These are phyloP conservation scores for Biscogniauxia mediterranea DNA, from an alignment of 2,329 filamentous ascomycete species.

Conservation along the genomic window DNA sequence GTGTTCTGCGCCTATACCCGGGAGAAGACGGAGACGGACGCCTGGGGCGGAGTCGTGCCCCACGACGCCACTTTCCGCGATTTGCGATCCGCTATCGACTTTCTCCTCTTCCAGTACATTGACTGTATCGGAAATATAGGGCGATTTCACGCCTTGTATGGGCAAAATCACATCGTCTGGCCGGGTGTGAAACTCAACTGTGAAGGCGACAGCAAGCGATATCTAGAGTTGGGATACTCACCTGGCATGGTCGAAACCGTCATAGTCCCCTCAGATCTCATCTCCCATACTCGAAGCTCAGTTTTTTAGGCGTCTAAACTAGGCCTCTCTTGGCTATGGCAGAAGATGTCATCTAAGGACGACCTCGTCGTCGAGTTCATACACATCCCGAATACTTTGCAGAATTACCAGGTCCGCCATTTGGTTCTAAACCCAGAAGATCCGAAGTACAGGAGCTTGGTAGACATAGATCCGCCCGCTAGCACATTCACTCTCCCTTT, in stretches of 20 bases:
- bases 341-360: background rate
- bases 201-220: background rate
- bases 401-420: background rate
- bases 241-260: background rate
- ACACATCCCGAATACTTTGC: background rate
- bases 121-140: background rate
- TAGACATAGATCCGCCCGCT: background rate
- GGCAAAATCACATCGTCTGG: background rate
- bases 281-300: background rate
- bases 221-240: background rate
- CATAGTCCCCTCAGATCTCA: background rate
- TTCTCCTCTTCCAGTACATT: background rate
- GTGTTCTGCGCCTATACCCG: background rate
- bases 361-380: background rate
- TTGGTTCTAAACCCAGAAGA: background rate
- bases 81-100: background rate
- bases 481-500: background rate
- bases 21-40: background rate
- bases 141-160: background rate
- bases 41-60: background rate
- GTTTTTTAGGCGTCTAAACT: background rate
- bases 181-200: background rate
- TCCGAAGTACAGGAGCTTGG: too few relatives aligned
- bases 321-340: background rate
- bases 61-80: background rate